Evolutionary conservation across 2,329 filamentous ascomycete genomes (phyloP).

Genomic region (Dactylonectria estremocensis): DNA sequence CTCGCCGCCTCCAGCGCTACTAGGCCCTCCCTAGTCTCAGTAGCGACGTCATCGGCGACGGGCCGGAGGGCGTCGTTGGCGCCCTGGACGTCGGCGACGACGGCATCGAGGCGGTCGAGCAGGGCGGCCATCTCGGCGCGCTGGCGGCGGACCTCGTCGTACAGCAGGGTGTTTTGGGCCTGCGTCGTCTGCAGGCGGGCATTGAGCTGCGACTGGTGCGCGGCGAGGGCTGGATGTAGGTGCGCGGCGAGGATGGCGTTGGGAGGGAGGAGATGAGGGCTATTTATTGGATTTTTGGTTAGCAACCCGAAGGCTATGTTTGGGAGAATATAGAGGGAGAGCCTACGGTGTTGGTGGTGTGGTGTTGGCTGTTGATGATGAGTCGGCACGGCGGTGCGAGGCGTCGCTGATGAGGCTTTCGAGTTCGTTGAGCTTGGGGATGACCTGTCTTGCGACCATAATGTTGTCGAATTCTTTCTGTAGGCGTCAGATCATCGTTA

Average conservation of each 20-base stretch:
- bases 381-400: conserved; percentile 45
- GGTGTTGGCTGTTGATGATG: conserved; percentile 37
- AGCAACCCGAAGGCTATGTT: neutral
- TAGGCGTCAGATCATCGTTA: conserved; percentile 6
- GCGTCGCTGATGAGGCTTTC: conserved; percentile 70
- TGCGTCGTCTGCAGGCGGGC: conserved; percentile 71
- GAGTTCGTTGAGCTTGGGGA: conserved; percentile 72
- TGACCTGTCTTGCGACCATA: conserved; percentile 65
- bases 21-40: conserved; percentile 61
- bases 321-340: neutral
- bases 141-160: conserved; percentile 67
- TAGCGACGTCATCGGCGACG: conserved; percentile 64
- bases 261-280: conserved; percentile 71
- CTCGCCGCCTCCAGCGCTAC: conserved; percentile 38
- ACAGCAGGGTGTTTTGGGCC: conserved; percentile 69
- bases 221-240: conserved; percentile 65
- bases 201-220: conserved; percentile 70
- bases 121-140: conserved; percentile 69
- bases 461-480: conserved; percentile 72
- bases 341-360: conserved; percentile 64
- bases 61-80: conserved; percentile 66
- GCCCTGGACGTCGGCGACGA: conserved; percentile 68
- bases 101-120: conserved; percentile 64
- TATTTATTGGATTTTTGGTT: conserved; percentile 40
- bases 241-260: conserved; percentile 68